phyloP scores from a whole-genome alignment of 148 eudicot genomes.

The Fagopyrum esculentum region DNA sequence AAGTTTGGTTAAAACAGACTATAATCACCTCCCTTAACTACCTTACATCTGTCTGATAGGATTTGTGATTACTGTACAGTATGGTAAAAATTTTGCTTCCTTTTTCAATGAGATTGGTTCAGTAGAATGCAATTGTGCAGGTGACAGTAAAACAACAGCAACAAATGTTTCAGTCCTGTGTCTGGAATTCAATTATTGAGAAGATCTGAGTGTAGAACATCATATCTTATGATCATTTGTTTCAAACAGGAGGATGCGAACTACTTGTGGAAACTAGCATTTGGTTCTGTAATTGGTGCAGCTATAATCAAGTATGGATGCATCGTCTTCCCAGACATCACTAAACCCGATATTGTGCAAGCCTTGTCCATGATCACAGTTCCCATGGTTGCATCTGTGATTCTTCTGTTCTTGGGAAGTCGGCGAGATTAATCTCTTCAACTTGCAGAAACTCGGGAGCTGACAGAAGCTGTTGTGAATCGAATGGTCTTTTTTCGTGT shows the following conservation, averaged over 20 bases:
- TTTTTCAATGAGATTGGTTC: background rate
- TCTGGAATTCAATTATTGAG: too few relatives aligned
- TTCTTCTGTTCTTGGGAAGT: conserved; percentile 30
- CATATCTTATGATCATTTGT: background rate
- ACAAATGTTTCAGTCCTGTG: too few relatives aligned
- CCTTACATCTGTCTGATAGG: too few relatives aligned
- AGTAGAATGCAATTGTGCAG: background rate
- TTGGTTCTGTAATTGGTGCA: conserved; percentile 45
- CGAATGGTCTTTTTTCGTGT: background rate
- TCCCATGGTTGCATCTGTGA: conserved; percentile 33
- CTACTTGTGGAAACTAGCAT: conserved; percentile 39
- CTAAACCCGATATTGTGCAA: conserved; percentile 39
- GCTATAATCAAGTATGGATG: conserved; percentile 62
- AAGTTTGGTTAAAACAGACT: background rate
- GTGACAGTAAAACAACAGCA: too few relatives aligned
- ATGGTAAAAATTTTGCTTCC: too few relatives aligned
- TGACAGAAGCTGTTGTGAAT: background rate
- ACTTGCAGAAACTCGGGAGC: background rate
- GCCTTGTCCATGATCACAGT: conserved; percentile 42
- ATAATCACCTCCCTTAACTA: too few relatives aligned
- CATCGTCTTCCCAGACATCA: conserved; percentile 40
- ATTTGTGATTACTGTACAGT: too few relatives aligned
- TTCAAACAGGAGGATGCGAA: conserved; percentile 35
- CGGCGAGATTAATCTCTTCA: conserved; percentile 12
- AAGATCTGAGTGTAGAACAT: too few relatives aligned